Base-by-base conservation (phyloP, 2,329 filamentous ascomycete species). In the Nigrograna mackinnonii region DNA sequence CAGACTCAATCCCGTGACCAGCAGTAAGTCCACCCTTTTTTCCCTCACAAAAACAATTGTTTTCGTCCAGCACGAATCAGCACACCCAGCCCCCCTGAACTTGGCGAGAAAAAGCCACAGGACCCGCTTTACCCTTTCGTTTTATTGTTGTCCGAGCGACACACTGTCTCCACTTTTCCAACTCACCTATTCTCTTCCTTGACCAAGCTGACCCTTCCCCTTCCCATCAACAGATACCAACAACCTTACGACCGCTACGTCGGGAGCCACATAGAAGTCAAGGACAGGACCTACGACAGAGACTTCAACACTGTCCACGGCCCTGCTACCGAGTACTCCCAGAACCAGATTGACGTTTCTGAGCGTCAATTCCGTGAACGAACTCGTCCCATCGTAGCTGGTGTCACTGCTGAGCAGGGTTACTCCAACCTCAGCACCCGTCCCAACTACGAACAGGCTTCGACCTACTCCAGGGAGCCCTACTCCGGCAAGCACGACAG, bases 281-380 rank as follows among this genome's bases (percentile, higher is more conserved):
- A 87, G 69, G 77, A 76, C 62, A 66, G 60, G 44, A 55, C 62
- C 58, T 71, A 67, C 67, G 73, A 76, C 56, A 69, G 67, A 52
- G 69, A 75, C 52, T 74, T 71, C 66, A 67, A 70, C 46, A 69
- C 69, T 53, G 70, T 72, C 61, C 67, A 74, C 64, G 69, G 71
- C 51, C 66, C 71, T 60, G 71, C 79, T 58, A 70, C 74, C 53
- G 75, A 75, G 68, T 73, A 77, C 68, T 73, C 80, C 64, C 77
- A 83, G 63, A 70, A 78, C 52, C 79, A 79, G 66, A 71, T 86
- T 66, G 74, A 78, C 73, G 60, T 70, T 49, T 69, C 70, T 55
- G 74, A 79, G 71, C 74, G 82, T 80, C 75, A 86, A 80, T 77
- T 87, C 80, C 75, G 82, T 80, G 70, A 84, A 80, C 77, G 75